Conservation (phyloP, 1,139 yeast genomes). For the Suhomyces bokatorum region DNA sequence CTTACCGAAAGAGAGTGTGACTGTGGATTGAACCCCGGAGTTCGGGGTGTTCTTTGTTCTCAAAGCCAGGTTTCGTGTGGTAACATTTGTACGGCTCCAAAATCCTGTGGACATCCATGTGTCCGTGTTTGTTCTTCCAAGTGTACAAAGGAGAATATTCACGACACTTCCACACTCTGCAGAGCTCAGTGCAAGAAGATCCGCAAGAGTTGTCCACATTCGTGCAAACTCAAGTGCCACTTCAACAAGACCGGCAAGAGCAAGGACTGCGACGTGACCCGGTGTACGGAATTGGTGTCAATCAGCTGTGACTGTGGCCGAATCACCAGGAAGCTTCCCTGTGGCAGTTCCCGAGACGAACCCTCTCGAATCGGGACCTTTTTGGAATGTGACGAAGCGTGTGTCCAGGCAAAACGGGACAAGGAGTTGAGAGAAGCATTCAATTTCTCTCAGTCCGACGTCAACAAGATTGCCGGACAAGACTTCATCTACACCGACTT, state of each 20-base stretch:
- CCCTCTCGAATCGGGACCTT: constrained; percentile 32
- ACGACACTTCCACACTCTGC: constrained; percentile 46
- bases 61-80: constrained; percentile 75
- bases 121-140: constrained; percentile 52
- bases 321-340: constrained; percentile 42
- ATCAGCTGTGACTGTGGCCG: constrained; percentile 69
- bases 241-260: constrained; percentile 43
- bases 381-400: constrained; percentile 69
- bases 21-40: constrained; percentile 59
- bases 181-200: constrained; percentile 54
- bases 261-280: constrained; percentile 35
- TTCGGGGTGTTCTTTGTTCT: constrained; percentile 72
- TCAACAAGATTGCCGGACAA: constrained; percentile 17
- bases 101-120: constrained; percentile 75
- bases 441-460: constrained; percentile 28
- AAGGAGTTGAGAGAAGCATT: constrained; percentile 65
- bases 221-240: constrained; percentile 67
- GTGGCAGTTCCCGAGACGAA: constrained; percentile 50
- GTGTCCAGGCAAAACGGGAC: constrained; percentile 62
- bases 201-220: constrained; percentile 60
- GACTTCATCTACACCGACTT: constrained; percentile 43
- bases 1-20: constrained; percentile 64
- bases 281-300: constrained; percentile 51
- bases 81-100: constrained; percentile 53
- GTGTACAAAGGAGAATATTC: constrained; percentile 36